Evolutionary conservation across 2,329 filamentous ascomycete species (phyloP).

Genomic region (Ceratocystis variospora): DNA sequence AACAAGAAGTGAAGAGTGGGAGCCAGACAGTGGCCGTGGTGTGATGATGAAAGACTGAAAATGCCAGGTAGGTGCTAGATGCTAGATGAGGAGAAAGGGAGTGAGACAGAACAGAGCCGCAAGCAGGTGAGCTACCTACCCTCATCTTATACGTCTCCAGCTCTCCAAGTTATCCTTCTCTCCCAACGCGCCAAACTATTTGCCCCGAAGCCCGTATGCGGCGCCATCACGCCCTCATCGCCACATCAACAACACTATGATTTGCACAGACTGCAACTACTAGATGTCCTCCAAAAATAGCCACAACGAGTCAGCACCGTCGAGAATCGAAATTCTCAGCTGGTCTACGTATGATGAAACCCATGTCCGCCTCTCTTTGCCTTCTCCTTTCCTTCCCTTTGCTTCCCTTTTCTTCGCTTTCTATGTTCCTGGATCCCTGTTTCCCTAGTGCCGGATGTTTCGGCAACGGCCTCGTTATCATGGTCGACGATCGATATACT

Average conservation of each 20-base stretch:
- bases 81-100: not conserved
- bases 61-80: not conserved
- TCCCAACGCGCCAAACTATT: not conserved
- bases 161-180: not conserved
- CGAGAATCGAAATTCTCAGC: too few relatives aligned
- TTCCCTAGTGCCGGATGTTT: not conserved
- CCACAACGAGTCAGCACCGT: too few relatives aligned
- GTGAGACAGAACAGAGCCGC: not conserved
- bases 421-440: not conserved
- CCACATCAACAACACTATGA: too few relatives aligned
- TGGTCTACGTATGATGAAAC: too few relatives aligned
- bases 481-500: not conserved
- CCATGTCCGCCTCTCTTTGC: not conserved
- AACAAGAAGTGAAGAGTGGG: conserved; percentile 7
- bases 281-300: too few relatives aligned
- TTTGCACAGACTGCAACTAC: too few relatives aligned
- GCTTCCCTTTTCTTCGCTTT: not conserved
- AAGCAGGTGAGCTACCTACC: not conserved
- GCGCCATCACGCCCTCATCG: too few relatives aligned
- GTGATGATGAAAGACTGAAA: conserved; percentile 4
- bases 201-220: too few relatives aligned
- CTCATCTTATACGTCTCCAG: not conserved
- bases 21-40: not conserved
- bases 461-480: not conserved
- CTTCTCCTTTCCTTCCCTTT: not conserved